These are phyloP conservation scores for Umbellularia californica DNA, from an alignment of 164 flowering plant genomes.

Conservation along the genomic window DNA sequence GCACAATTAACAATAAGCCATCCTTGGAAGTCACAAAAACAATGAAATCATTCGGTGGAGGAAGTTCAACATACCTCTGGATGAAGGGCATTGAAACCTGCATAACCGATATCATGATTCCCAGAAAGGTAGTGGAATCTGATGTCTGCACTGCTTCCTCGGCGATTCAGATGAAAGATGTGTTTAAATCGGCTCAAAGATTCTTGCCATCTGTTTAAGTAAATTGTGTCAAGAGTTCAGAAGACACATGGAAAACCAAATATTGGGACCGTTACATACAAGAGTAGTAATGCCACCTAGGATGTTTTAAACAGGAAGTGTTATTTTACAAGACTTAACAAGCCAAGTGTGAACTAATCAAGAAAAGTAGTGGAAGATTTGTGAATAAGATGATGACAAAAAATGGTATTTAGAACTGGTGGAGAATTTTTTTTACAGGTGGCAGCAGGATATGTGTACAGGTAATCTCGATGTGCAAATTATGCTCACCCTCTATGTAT, in stretches of 20 bases:
- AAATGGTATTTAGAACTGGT: no score
- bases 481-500: no score
- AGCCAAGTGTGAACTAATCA: background rate
- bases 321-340: background rate
- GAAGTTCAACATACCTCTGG: constrained; percentile 48
- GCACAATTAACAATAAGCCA: background rate
- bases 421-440: no score
- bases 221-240: constrained; percentile 13
- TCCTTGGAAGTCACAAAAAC: background rate
- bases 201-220: constrained; percentile 71
- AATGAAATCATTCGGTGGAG: background rate
- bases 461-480: no score
- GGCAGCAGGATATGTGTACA: no score
- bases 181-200: constrained; percentile 77
- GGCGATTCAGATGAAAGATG: constrained; percentile 50
- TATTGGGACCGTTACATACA: background rate
- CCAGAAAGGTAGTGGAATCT: constrained; percentile 62
- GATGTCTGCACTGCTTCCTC: constrained; percentile 27
- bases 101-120: constrained; percentile 90
- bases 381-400: no score
- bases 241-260: background rate
- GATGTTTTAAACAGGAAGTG: background rate
- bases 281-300: background rate
- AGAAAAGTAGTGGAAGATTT: background rate
- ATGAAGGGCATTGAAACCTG: constrained; percentile 33